Percentiles rank a stretch among this genome's conserved stretches.
Evolutionary conservation across 2,329 filamentous ascomycete genomes (phyloP).

Genomic region (Aspergillus carbonarius): DNA sequence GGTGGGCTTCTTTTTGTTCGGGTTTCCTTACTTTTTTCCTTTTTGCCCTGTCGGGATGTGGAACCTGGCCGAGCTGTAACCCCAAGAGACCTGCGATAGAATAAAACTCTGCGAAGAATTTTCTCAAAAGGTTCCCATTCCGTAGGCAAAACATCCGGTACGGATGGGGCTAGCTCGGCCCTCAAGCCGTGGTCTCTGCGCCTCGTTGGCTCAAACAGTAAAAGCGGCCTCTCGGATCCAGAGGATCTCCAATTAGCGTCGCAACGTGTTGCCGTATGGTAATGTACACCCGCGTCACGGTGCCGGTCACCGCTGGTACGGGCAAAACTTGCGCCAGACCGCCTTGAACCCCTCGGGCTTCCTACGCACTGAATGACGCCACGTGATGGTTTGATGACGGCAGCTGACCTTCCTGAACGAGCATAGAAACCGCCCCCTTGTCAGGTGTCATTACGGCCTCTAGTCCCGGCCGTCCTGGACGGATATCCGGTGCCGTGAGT

Average conservation of each 20-base stretch:
- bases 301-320: slow-evolving; percentile 20
- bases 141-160: slow-evolving; percentile 8
- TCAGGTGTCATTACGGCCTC: slow-evolving; percentile 6
- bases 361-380: slow-evolving; percentile 22
- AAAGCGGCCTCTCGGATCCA: slow-evolving; percentile 17
- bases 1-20: not conserved
- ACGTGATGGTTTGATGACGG: slow-evolving; percentile 31
- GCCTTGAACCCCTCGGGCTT: slow-evolving; percentile 11
- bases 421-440: slow-evolving; percentile 9
- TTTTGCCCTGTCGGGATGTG: slow-evolving; percentile 1
- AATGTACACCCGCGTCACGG: slow-evolving; percentile 16
- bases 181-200: slow-evolving; percentile 7
- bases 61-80: slow-evolving; percentile 7
- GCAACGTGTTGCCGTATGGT: slow-evolving; percentile 16
- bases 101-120: slow-evolving; percentile 11
- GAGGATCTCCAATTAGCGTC: slow-evolving; percentile 29
- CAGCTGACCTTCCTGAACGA: slow-evolving; percentile 22
- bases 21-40: not conserved
- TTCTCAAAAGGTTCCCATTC: slow-evolving; percentile 10
- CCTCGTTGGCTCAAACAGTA: slow-evolving; percentile 12
- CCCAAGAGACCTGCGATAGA: not conserved
- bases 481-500: slow-evolving; percentile 2
- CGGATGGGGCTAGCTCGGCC: slow-evolving; percentile 12
- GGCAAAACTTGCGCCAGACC: slow-evolving; percentile 14
- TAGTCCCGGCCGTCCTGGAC: not conserved